Percentiles rank a stretch among this genome's conserved stretches.
phyloP scores from a whole-genome alignment of 73 alveolate species.

The Symbiodinium pilosum region DNA sequence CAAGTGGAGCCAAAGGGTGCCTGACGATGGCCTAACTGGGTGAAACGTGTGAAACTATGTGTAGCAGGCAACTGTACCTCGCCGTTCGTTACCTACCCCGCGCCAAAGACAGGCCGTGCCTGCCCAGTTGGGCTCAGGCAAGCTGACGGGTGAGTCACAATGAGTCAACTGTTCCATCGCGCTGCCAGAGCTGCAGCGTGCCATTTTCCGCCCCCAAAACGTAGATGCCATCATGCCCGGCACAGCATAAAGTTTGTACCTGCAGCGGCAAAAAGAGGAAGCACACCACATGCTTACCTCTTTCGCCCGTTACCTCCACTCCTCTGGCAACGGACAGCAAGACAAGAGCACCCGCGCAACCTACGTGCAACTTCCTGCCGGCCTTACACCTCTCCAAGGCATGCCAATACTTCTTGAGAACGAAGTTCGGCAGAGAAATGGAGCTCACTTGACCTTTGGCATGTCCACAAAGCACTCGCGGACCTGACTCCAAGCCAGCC shows the following conservation, averaged over 20 bases:
- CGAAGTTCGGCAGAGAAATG: conserved; percentile 57
- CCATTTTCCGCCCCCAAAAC: conserved; percentile 91
- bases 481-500: conserved; percentile 87
- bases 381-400: conserved; percentile 81
- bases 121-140: neutral
- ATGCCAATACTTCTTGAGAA: conserved; percentile 94
- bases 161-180: conserved; percentile 60
- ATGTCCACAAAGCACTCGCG: conserved; percentile 80
- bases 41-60: neutral
- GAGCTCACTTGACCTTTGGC: conserved; percentile 91
- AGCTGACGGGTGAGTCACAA: neutral
- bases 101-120: neutral
- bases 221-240: conserved; percentile 92
- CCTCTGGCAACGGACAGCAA: neutral
- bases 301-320: neutral
- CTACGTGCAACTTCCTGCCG: neutral
- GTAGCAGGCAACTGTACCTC: neutral
- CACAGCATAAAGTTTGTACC: conserved; percentile 73
- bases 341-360: neutral
- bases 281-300: neutral
- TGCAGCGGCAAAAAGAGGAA: neutral
- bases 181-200: conserved; percentile 81
- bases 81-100: too few species aligned
- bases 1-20: neutral
- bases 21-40: neutral